phyloP scores from a whole-genome alignment of 495 filamentous ascomycete species.

The Xylona heveae region DNA sequence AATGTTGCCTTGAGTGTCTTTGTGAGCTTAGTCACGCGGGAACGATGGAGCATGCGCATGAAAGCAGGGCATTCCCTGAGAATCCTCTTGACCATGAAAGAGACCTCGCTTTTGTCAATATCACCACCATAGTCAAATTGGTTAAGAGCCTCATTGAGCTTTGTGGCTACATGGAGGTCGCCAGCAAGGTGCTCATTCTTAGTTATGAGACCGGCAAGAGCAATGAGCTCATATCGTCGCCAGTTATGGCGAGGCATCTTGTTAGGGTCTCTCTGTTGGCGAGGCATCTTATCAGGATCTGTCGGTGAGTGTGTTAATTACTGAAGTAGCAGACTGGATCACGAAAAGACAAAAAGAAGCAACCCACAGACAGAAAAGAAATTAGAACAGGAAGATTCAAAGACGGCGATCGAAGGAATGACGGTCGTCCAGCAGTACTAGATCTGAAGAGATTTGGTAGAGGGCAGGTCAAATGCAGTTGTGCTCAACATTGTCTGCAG shows the following conservation, averaged over 20 bases:
- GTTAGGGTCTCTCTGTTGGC: not conserved
- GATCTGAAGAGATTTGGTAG: no score
- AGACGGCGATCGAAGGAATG: not conserved
- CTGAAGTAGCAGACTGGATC: not conserved
- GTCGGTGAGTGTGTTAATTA: not conserved
- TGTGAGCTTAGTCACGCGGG: no score
- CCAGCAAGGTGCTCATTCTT: not conserved
- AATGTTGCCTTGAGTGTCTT: no score
- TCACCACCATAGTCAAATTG: not conserved
- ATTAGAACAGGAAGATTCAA: not conserved
- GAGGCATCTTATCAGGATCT: not conserved
- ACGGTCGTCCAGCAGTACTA: no score
- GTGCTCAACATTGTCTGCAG: no score
- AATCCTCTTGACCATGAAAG: not conserved
- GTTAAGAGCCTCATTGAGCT: not conserved
- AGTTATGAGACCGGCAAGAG: constrained; percentile 1
- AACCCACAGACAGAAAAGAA: not conserved
- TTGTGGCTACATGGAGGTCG: not conserved
- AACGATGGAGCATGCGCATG: not conserved
- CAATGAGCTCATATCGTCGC: not conserved
- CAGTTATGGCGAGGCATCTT: not conserved
- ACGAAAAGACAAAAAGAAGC: not conserved
- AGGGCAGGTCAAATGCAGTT: no score
- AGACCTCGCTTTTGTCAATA: not conserved
- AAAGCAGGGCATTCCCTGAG: not conserved